Conservation (phyloP, 2,329 filamentous ascomycete genomes). For the Hypoxylon sp. region DNA sequence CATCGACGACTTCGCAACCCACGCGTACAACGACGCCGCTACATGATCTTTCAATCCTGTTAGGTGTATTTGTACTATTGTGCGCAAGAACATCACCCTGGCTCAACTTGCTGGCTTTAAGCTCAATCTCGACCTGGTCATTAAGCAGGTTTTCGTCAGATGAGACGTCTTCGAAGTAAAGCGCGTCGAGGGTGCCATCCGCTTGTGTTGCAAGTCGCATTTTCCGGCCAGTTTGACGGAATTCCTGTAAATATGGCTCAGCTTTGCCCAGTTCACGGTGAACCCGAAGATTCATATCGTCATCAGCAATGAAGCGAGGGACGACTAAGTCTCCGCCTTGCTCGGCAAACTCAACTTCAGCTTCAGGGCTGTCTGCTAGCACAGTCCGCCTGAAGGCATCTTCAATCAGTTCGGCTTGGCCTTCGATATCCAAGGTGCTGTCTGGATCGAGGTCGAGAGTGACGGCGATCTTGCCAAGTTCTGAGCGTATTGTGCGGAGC, state of each 20-base stretch:
- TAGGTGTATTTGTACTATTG: neutral
- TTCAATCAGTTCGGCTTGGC: slow-evolving; percentile 42
- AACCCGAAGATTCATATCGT: slow-evolving; percentile 47
- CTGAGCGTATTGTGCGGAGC: slow-evolving; percentile 48
- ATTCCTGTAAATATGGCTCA: slow-evolving; percentile 44
- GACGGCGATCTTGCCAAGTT: slow-evolving; percentile 45
- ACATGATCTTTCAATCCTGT: slow-evolving; percentile 38
- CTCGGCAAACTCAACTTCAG: slow-evolving; percentile 46
- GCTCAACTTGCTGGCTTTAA: slow-evolving; percentile 38
- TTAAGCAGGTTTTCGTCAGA: slow-evolving; percentile 24
- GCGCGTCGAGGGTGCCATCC: slow-evolving; percentile 31
- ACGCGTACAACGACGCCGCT: slow-evolving; percentile 39
- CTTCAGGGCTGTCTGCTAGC: slow-evolving; percentile 26
- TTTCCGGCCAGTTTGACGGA: slow-evolving; percentile 31
- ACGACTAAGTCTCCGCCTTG: slow-evolving; percentile 44
- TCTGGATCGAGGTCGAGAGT: slow-evolving; percentile 52
- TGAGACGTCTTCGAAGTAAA: slow-evolving; percentile 43
- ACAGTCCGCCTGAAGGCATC: slow-evolving; percentile 41
- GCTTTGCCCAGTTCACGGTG: slow-evolving; percentile 44
- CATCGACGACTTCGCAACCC: slow-evolving; percentile 30
- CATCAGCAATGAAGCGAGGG: slow-evolving; percentile 43
- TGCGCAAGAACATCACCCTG: slow-evolving; percentile 33
- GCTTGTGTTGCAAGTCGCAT: slow-evolving; percentile 35
- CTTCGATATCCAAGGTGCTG: slow-evolving; percentile 38
- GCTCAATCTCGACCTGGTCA: slow-evolving; percentile 41